Percentiles rank a stretch among this genome's conserved stretches.
These are phyloP conservation scores for Candida freyschussii DNA, from an alignment of 1,139 yeast species.

Conservation along the genomic window DNA sequence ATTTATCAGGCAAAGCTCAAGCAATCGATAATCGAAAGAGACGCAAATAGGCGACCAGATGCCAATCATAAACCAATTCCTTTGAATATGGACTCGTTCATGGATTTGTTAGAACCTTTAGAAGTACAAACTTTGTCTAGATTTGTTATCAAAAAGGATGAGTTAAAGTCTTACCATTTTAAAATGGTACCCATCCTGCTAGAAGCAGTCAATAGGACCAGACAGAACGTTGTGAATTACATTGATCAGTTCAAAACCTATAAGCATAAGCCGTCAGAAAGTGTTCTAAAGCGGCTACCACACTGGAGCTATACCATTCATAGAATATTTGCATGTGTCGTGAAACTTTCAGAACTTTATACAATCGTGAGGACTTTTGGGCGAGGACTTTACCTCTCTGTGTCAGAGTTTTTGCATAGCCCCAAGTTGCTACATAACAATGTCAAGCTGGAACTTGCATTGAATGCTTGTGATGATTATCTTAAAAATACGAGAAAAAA, in stretches of 20 bases:
- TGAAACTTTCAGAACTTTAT: slow-evolving; percentile 45
- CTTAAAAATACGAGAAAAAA: slow-evolving; percentile 47
- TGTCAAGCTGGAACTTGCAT: slow-evolving; percentile 19
- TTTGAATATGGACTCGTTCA: slow-evolving; percentile 27
- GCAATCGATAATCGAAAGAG: slow-evolving; percentile 38
- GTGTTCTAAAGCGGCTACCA: slow-evolving; percentile 29
- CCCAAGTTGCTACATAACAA: slow-evolving; percentile 34
- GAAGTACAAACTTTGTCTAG: slow-evolving; percentile 32
- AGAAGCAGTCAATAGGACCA: slow-evolving; percentile 16
- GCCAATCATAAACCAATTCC: slow-evolving; percentile 26
- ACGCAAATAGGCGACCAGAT: slow-evolving; percentile 27
- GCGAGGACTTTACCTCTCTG: slow-evolving; percentile 40
- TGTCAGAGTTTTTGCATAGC: slow-evolving; percentile 38
- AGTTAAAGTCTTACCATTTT: slow-evolving; percentile 8
- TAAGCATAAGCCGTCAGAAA: slow-evolving; percentile 18
- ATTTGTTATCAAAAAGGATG: slow-evolving; percentile 19
- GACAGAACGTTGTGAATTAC: slow-evolving; percentile 9
- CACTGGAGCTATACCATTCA: slow-evolving; percentile 42
- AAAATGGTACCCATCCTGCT: slow-evolving; percentile 13
- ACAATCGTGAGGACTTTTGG: slow-evolving; percentile 41
- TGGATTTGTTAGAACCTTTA: slow-evolving; percentile 31
- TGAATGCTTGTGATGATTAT: slow-evolving; percentile 38
- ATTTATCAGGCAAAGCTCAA: slow-evolving; percentile 46
- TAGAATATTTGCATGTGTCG: slow-evolving; percentile 40
- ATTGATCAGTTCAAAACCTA: slow-evolving; percentile 10